phyloP scores from a whole-genome alignment of 2,329 filamentous ascomycete genomes.

The Neopestalotiopsis sp. region DNA sequence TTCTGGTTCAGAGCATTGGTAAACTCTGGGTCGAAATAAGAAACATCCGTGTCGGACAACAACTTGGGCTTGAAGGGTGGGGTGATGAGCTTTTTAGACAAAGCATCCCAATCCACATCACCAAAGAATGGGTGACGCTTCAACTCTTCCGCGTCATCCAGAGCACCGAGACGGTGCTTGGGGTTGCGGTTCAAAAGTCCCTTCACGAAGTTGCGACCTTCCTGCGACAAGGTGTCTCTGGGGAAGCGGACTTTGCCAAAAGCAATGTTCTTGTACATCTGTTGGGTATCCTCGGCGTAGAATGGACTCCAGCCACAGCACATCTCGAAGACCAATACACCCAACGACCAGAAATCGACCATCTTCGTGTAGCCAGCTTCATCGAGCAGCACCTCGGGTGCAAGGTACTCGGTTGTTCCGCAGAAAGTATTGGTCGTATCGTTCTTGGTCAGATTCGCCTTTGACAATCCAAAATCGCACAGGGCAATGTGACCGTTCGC shows the following conservation, averaged over 20 bases:
- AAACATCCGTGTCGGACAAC: slow-evolving; percentile 94
- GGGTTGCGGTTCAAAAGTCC: slow-evolving; percentile 96
- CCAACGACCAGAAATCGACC: slow-evolving; percentile 99
- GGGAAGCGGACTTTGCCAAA: slow-evolving; percentile 98
- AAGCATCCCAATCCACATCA: slow-evolving; percentile 89
- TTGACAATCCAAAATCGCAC: slow-evolving; percentile 96
- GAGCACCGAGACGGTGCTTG: slow-evolving; percentile 90
- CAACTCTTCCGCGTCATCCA: slow-evolving; percentile 88
- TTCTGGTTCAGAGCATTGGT: slow-evolving; percentile 91
- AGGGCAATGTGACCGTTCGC: slow-evolving; percentile 97
- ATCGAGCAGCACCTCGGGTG: slow-evolving; percentile 91
- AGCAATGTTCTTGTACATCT: slow-evolving; percentile 99
- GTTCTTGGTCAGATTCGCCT: slow-evolving; percentile 95
- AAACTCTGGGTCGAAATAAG: slow-evolving; percentile 98
- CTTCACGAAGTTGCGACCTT: slow-evolving; percentile 98
- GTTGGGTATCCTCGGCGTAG: slow-evolving; percentile 97
- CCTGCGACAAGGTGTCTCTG: slow-evolving; percentile 88
- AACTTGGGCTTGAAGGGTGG: slow-evolving; percentile 98
- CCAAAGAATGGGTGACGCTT: slow-evolving; percentile 94
- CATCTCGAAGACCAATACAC: slow-evolving; percentile 98
- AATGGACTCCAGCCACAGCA: slow-evolving; percentile 99
- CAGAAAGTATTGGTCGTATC: slow-evolving; percentile 99
- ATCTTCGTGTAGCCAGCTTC: slow-evolving; percentile 99
- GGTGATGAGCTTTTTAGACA: slow-evolving; percentile 88
- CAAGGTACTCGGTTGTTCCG: slow-evolving; percentile 96